These are phyloP conservation scores for Malania oleifera DNA, from an alignment of 164 flowering plant species.

Conservation along the genomic window DNA sequence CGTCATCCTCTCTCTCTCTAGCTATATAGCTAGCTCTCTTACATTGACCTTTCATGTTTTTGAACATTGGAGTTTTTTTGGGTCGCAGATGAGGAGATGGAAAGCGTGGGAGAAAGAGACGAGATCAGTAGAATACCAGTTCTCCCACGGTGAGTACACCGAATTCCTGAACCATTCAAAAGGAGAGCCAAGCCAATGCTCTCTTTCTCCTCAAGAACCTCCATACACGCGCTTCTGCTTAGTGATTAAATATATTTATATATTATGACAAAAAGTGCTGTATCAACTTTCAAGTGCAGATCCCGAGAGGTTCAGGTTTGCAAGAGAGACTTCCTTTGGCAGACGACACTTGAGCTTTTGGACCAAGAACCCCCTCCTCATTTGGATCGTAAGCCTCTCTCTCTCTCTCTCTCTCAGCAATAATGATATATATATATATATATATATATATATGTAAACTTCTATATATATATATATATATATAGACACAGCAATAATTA, in stretches of 20 bases:
- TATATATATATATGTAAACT: too few relatives aligned
- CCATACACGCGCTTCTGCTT: too few relatives aligned
- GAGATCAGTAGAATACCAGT: conserved; percentile 54
- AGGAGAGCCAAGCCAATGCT: too few relatives aligned
- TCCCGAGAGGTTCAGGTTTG: conserved; percentile 75
- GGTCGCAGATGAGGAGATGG: conserved; percentile 66
- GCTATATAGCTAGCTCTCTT: not conserved
- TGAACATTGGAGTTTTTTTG: not conserved
- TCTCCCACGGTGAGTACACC: conserved; percentile 44
- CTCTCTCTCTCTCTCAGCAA: not conserved
- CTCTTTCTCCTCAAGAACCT: too few relatives aligned
- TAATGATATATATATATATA: not conserved
- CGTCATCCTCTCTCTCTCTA: not conserved
- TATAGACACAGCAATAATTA: too few relatives aligned
- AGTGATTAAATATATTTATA: too few relatives aligned
- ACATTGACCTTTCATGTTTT: not conserved
- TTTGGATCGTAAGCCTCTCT: conserved; percentile 65
- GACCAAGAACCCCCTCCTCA: conserved; percentile 48
- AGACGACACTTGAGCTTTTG: conserved; percentile 66
- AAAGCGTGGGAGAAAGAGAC: conserved; percentile 77
- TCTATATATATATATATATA: too few relatives aligned
- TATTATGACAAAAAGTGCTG: too few relatives aligned
- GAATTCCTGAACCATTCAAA: not conserved
- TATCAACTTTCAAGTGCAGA: conserved; percentile 47
- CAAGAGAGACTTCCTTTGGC: conserved; percentile 70